Conservation (phyloP, 352 stramenopile species). For the Plasmopara viticola region DNA sequence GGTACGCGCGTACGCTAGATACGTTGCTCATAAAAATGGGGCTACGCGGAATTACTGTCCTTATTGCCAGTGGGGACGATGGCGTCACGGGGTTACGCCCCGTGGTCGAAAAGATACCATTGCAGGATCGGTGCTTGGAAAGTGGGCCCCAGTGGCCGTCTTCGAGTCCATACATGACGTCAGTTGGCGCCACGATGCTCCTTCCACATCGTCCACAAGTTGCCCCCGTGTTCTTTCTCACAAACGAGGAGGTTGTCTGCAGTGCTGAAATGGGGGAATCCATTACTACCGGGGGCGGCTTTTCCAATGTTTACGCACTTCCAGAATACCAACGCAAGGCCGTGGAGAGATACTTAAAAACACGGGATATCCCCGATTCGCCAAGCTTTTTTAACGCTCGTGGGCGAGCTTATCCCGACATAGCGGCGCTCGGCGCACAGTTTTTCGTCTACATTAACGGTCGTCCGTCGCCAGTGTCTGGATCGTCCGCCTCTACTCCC, state of each 20-base stretch:
- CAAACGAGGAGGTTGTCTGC: conserved; percentile 72
- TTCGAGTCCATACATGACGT: conserved; percentile 86
- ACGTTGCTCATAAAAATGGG: conserved; percentile 87
- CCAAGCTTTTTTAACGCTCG: conserved; percentile 71
- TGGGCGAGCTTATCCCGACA: conserved; percentile 86
- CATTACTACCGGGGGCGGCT: conserved; percentile 85
- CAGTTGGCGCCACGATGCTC: conserved; percentile 86
- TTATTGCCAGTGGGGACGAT: conserved; percentile 85
- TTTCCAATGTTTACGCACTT: conserved; percentile 75
- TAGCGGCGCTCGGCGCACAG: conserved; percentile 62
- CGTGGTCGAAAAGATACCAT: conserved; percentile 52
- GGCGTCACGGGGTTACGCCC: conserved; percentile 71
- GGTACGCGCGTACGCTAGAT: conserved; percentile 79
- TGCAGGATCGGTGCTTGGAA: conserved; percentile 50
- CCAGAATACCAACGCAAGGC: conserved; percentile 70
- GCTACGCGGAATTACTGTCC: conserved; percentile 76
- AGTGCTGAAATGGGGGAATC: conserved; percentile 56
- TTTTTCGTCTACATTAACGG: conserved; percentile 68
- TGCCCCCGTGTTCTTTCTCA: conserved; percentile 49
- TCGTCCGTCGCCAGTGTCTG: conserved; percentile 41
- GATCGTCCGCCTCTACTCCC: conserved; percentile 84
- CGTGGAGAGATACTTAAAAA: conserved; percentile 62
- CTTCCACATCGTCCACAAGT: conserved; percentile 21
- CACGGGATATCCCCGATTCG: conserved; percentile 34
- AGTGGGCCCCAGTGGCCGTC: conserved; percentile 70